Percentiles rank a stretch among this genome's conserved stretches.
Conservation (phyloP, 1,139 yeast species). For the Meyerozyma elateridarum region DNA sequence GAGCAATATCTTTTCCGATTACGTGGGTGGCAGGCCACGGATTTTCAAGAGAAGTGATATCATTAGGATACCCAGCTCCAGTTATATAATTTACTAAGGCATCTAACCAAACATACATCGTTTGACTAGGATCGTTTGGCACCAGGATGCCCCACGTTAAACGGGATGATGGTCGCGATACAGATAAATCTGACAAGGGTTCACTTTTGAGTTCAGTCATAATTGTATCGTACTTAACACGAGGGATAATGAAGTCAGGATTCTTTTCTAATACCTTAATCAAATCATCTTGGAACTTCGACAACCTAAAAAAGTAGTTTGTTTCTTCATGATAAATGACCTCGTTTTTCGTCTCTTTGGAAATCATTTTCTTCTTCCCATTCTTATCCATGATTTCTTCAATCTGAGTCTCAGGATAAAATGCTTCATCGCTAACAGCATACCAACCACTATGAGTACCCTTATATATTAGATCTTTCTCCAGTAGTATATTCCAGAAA, state of each 20-base stretch:
- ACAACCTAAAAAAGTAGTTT: conserved; percentile 80
- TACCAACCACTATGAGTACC: conserved; percentile 94
- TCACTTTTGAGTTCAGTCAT: conserved; percentile 51
- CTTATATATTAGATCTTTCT: conserved; percentile 67
- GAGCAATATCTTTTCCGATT: conserved; percentile 85
- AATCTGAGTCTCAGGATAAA: conserved; percentile 80
- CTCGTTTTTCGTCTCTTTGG: conserved; percentile 72
- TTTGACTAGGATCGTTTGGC: conserved; percentile 74
- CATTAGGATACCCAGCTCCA: conserved; percentile 57
- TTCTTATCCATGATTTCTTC: conserved; percentile 38
- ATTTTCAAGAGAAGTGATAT: conserved; percentile 12
- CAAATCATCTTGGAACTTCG: conserved; percentile 53
- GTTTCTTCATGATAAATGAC: conserved; percentile 75
- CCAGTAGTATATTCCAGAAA: conserved; percentile 62
- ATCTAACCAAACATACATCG: conserved; percentile 95
- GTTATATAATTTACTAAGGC: conserved; percentile 86
- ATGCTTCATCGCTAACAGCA: conserved; percentile 89
- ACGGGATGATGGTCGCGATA: conserved; percentile 77
- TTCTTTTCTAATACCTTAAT: conserved; percentile 44
- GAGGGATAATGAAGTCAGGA: conserved; percentile 63
- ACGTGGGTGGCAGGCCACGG: conserved; percentile 72
- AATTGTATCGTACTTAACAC: conserved; percentile 49
- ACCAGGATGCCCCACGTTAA: conserved; percentile 89
- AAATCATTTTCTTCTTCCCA: conserved; percentile 36
- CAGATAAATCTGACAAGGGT: conserved; percentile 62